phyloP scores from a whole-genome alignment of 768 basidiomycete species.

The Tulasnella sp. region DNA sequence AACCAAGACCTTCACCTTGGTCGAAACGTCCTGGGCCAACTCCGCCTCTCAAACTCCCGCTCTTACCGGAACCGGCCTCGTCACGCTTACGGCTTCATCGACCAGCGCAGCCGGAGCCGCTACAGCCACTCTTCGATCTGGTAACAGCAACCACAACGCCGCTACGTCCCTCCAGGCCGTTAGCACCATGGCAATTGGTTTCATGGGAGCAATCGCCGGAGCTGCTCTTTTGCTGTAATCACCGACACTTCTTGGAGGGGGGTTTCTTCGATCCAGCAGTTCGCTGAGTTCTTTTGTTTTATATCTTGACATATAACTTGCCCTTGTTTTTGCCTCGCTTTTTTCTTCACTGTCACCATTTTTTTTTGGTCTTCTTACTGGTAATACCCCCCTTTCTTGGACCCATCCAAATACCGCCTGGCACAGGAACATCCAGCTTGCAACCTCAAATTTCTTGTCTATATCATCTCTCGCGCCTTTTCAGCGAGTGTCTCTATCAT shows the following conservation, averaged over 20 bases:
- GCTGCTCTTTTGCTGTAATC: conserved; percentile 1
- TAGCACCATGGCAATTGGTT: not conserved
- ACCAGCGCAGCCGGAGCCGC: not conserved
- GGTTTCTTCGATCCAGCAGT: not conserved
- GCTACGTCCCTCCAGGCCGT: not conserved
- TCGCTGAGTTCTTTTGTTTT: too few relatives aligned
- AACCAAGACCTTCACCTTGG: not conserved
- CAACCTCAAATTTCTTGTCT: not conserved
- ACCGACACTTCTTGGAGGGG: not conserved
- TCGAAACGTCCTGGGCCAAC: not conserved
- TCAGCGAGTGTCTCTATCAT: not conserved
- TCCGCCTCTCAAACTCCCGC: not conserved
- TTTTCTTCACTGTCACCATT: not conserved
- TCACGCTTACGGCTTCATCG: not conserved
- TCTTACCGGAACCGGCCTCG: not conserved
- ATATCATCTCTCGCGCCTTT: not conserved
- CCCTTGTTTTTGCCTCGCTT: not conserved
- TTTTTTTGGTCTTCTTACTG: not conserved
- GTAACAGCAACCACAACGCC: not conserved
- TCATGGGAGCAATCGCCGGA: not conserved
- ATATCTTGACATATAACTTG: too few relatives aligned
- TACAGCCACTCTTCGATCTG: not conserved
- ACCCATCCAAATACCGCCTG: not conserved
- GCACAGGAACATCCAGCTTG: not conserved
- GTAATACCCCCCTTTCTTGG: not conserved